phyloP scores from a whole-genome alignment of 164 flowering plant genomes.

The Taxillus chinensis region DNA sequence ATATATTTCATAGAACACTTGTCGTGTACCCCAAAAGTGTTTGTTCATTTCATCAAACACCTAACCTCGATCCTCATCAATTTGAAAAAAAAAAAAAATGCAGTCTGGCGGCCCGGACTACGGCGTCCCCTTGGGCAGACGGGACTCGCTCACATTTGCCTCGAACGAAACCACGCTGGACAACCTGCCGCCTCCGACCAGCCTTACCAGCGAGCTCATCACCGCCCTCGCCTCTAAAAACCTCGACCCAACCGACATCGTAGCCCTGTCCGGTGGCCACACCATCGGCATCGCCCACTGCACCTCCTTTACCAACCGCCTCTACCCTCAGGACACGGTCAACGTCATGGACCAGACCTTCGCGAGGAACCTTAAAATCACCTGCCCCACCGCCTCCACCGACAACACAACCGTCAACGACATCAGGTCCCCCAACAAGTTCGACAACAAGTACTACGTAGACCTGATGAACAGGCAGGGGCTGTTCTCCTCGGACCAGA shows the following conservation, averaged over 20 bases:
- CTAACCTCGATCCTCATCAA: too few relatives aligned
- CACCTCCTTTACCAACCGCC: conserved; percentile 38
- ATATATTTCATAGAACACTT: neutral
- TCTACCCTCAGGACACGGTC: conserved; percentile 51
- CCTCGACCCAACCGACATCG: conserved; percentile 40
- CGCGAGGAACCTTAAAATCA: conserved; percentile 21
- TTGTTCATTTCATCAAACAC: too few relatives aligned
- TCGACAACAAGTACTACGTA: conserved; percentile 64
- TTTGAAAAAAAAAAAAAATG: neutral
- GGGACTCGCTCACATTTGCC: conserved; percentile 47
- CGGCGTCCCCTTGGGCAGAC: conserved; percentile 47
- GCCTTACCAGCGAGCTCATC: conserved; percentile 19
- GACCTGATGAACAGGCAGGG: conserved; percentile 60
- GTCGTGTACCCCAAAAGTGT: neutral
- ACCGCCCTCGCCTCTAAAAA: conserved; percentile 21
- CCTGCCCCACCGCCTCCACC: conserved; percentile 26
- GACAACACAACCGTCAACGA: conserved; percentile 28
- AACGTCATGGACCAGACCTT: conserved; percentile 37
- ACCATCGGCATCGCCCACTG: conserved; percentile 62
- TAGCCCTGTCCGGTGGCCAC: conserved; percentile 72
- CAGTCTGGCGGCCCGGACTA: conserved; percentile 69
- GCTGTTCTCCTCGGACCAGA: conserved; percentile 60
- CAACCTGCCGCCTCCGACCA: conserved; percentile 37
- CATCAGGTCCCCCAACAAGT: conserved; percentile 31
- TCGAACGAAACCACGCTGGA: conserved; percentile 22